phyloP scores from a whole-genome alignment of 202 grass and related monocot species.

The Setaria italica region DNA sequence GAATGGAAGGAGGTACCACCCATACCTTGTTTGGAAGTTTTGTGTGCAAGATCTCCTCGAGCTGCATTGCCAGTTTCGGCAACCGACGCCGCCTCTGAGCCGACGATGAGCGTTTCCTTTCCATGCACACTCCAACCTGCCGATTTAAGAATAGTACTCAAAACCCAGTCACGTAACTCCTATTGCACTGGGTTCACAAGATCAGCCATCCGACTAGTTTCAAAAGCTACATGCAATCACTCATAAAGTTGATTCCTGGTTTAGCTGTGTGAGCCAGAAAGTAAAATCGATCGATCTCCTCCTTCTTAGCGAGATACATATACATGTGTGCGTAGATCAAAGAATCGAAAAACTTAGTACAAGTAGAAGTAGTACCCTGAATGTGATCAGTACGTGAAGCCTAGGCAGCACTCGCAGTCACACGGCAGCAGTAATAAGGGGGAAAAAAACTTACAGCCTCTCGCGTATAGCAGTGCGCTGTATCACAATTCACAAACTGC shows the following conservation, averaged over 20 bases:
- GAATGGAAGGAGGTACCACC: constrained; percentile 8
- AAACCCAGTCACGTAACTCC: constrained; percentile 6
- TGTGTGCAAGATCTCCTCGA: constrained; percentile 67
- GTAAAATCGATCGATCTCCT: too few relatives aligned
- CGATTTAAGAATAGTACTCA: constrained; percentile 31
- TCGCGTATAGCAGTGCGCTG: constrained; percentile 50
- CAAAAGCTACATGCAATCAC: constrained; percentile 12
- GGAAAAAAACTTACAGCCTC: constrained; percentile 52
- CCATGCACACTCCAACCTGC: constrained; percentile 56
- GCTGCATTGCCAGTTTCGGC: constrained; percentile 51
- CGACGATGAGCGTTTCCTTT: constrained; percentile 31
- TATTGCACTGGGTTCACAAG: background rate
- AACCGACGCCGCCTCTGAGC: constrained; percentile 56
- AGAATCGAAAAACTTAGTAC: too few relatives aligned
- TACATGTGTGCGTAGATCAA: too few relatives aligned
- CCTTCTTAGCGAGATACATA: too few relatives aligned
- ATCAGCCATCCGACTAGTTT: background rate
- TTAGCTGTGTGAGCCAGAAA: too few relatives aligned
- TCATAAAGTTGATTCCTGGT: too few relatives aligned
- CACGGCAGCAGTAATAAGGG: too few relatives aligned
- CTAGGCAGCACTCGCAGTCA: too few relatives aligned
- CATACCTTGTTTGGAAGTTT: constrained; percentile 62
- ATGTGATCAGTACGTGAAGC: too few relatives aligned
- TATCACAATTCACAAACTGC: constrained; percentile 38
- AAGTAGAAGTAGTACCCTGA: too few relatives aligned